Conservation (phyloP, 2,329 filamentous ascomycete species). For the Aaosphaeria arxii region DNA sequence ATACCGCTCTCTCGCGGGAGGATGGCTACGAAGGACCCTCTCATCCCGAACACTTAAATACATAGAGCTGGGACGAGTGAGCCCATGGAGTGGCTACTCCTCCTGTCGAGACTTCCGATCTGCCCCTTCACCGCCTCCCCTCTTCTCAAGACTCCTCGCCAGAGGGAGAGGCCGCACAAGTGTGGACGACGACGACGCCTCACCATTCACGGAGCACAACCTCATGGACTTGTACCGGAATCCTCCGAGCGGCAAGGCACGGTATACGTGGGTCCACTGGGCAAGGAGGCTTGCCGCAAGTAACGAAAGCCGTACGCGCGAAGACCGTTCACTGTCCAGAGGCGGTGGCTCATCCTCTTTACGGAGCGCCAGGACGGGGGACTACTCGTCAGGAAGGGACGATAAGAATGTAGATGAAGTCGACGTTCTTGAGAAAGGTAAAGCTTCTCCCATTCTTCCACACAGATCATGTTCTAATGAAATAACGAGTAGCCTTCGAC, state of each 20-base stretch:
- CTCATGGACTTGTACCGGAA: slow-evolving; percentile 33
- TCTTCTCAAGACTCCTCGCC: neutral
- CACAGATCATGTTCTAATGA: neutral
- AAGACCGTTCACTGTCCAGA: neutral
- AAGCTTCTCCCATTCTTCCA: neutral
- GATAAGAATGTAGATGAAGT: neutral
- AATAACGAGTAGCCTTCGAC: neutral
- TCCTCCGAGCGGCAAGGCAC: slow-evolving; percentile 31
- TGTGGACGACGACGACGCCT: slow-evolving; percentile 2
- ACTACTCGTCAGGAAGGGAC: neutral
- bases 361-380: neutral
- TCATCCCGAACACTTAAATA: slow-evolving; percentile 16
- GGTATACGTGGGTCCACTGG: slow-evolving; percentile 46
- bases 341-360: neutral
- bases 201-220: slow-evolving; percentile 38
- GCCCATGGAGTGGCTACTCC: slow-evolving; percentile 16
- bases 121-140: neutral
- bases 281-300: slow-evolving; percentile 27
- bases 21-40: slow-evolving; percentile 15
- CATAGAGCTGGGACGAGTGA: slow-evolving; percentile 15
- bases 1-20: slow-evolving; percentile 17
- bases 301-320: neutral
- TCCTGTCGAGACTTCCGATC: neutral
- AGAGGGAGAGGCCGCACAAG: slow-evolving; percentile 7
- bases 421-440: neutral